Base-by-base conservation (phyloP, 441 rosid genomes). In the Aleurites moluccanus region DNA sequence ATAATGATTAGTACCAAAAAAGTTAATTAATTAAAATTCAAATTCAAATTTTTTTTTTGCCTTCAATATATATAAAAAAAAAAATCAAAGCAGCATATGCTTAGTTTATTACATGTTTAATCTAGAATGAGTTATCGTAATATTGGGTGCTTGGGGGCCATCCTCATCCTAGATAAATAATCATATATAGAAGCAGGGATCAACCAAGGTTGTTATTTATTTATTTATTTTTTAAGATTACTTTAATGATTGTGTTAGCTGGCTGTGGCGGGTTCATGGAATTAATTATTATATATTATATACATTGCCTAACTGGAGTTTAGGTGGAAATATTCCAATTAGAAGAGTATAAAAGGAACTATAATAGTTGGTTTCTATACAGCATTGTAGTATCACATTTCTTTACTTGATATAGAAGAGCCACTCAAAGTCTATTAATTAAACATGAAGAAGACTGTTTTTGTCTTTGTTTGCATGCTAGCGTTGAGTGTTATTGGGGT, bases 321-420 rank as follows among this genome's bases (percentile, higher is more conserved):
- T n/a, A 20, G n/a, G 33, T 18, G 62, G 21, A 42, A 57, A 59
- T 21, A 45, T 71, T 28, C 52, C 73, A 13, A 8, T 30, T 35
- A 10, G 10, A 71, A 53, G 3, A 71, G 74, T 71, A 71, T 71
- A 71, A 71, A 70, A 71, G 14, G 66, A 27, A 40, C n/a, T 3
- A 21, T 9, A 42, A 42, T 10, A 42, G 45, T 42, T 15, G 25
- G 18, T 25, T 5, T 20, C 11, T 55, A 10, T 27, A 13, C 35
- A 53, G n/a, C 73, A 69, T 55, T 18, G 57, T 0, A 45, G 18
- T 38, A n/a, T n/a, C 11, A 15, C 7, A 38, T 9, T 38, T 40
- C 16, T n/a, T n/a, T 38, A 3, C 16, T n/a, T 64, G 10, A 69
- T 69, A 14, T 67, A 21, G 57, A 69, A 35, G 45, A 69, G 30